Conservation (phyloP, 2,329 filamentous ascomycete genomes). For the Plectosphaerella plurivora region DNA sequence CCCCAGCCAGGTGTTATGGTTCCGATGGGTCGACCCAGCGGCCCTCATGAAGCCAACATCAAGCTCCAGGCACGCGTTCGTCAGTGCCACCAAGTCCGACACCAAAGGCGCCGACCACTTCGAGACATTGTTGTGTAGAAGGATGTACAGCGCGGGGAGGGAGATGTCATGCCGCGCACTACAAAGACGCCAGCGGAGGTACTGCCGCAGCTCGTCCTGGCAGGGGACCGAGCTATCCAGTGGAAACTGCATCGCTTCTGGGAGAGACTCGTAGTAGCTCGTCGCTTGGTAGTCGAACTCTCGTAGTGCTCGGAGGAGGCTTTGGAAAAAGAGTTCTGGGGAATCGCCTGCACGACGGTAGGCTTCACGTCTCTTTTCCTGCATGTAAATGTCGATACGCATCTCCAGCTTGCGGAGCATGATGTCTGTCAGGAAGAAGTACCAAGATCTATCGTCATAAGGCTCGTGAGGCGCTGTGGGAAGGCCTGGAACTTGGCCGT, state of each 20-base stretch:
- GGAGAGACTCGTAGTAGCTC: constrained; percentile 1
- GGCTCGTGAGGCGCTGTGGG: background rate
- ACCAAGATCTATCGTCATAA: constrained; percentile 2
- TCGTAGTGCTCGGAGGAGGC: background rate
- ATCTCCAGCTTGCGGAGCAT: constrained; percentile 7
- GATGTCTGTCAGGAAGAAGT: constrained; percentile 6
- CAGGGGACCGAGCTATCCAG: background rate
- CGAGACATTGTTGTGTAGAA: background rate
- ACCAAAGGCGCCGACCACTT: background rate
- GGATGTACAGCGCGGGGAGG: background rate
- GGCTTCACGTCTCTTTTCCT: constrained; percentile 4
- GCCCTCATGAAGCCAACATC: constrained; percentile 4
- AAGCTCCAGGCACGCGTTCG: background rate
- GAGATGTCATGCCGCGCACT: constrained; percentile 4
- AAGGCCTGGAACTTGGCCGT: background rate
- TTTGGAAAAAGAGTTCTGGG: constrained; percentile 1
- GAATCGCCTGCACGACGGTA: constrained; percentile 3
- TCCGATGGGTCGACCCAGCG: background rate
- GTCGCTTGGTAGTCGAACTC: constrained; percentile 4
- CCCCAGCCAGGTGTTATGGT: constrained; percentile 3
- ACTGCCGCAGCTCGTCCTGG: constrained; percentile 3
- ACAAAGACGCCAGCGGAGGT: constrained; percentile 1
- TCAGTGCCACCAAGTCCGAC: background rate
- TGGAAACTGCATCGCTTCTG: background rate
- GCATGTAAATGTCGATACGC: constrained; percentile 5